These are phyloP conservation scores for Pythium periplocum DNA, from an alignment of 352 stramenopile genomes.

Conservation along the genomic window DNA sequence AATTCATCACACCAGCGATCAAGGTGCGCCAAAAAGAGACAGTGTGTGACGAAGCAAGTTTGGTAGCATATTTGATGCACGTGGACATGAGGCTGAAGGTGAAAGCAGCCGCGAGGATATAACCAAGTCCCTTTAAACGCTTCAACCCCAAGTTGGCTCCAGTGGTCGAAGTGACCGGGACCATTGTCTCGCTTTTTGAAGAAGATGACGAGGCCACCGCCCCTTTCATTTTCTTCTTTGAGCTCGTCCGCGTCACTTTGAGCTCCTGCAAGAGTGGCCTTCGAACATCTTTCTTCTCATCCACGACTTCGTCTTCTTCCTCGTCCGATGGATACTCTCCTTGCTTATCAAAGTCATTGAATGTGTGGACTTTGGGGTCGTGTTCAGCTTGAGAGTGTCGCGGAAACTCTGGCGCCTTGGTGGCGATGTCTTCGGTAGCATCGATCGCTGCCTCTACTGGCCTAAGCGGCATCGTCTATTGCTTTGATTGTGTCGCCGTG, in stretches of 20 bases:
- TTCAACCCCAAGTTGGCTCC: conserved; percentile 10
- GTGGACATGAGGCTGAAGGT: conserved; percentile 64
- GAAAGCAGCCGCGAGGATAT: conserved; percentile 43
- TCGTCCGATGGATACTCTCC: neutral
- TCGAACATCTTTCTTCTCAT: conserved; percentile 2
- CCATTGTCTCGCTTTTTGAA: conserved; percentile 9
- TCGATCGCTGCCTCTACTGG: too few species aligned
- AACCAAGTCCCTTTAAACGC: conserved; percentile 28
- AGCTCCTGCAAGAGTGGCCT: conserved; percentile 12
- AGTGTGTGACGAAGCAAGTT: conserved; percentile 49
- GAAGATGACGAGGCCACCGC: neutral
- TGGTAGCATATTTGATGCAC: conserved; percentile 58
- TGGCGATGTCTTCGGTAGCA: neutral
- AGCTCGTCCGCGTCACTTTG: conserved; percentile 18
- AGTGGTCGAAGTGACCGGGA: conserved; percentile 6
- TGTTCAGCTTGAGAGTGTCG: conserved; percentile 13
- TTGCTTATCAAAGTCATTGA: conserved; percentile 16
- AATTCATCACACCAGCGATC: conserved; percentile 47
- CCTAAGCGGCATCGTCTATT: too few species aligned
- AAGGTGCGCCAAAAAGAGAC: conserved; percentile 53
- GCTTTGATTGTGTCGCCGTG: too few species aligned
- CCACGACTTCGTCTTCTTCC: neutral
- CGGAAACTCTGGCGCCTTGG: conserved; percentile 8
- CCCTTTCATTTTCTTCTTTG: conserved; percentile 15
- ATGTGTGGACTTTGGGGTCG: conserved; percentile 17